Evolutionary conservation across 257 asterid genomes (phyloP), one percentile per base, ranked within the genome.

Genomic region (Osmanthus fragrans): DNA sequence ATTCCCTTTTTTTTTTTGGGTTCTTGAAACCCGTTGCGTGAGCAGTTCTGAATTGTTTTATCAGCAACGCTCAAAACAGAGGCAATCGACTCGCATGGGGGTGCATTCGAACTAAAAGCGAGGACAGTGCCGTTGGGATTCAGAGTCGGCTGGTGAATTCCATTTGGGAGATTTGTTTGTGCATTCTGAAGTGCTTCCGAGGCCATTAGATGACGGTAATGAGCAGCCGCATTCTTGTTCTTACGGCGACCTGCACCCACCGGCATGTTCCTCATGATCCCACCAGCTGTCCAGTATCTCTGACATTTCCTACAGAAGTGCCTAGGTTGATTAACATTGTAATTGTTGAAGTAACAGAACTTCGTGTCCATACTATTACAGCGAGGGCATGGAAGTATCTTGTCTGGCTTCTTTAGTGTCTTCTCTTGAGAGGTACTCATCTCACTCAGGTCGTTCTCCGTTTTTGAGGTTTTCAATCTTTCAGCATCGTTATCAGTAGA

Each of bases 201-300:
- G 45, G 79, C 69, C 4, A 74, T 42, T 15, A 82, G 71, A 34
- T 82, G 81, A 27, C 73, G 83, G 81, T 68, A 77, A 13, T 81
- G 84, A 37, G 86, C 68, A 54, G 86, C 64, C 4, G 76, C 25
- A 30, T 72, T 82, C 78, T 84, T 84, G 84, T 82, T 79, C 75
- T 82, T 86, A 45, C 90, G 87, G 34, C 89, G 87, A 3, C 89
- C 89, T 0, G 89, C 89, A 27, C 89, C 89, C 11, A 86, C 86
- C 19, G 84, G 88, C 54, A 86, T 84, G 9, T 82, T 86, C 85
- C 90, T 84, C 86, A 86, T 86, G 39, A 83, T 84, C 76, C 90
- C 90, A 9, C 90, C 90, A 64, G 88, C 88, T 12, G 88, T 86
- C 90, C 90, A 86, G 79, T 86, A 86, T 75, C 89, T 79, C 76